phyloP scores from a whole-genome alignment of 169 alveolate species.

The Neospora caninum region DNA sequence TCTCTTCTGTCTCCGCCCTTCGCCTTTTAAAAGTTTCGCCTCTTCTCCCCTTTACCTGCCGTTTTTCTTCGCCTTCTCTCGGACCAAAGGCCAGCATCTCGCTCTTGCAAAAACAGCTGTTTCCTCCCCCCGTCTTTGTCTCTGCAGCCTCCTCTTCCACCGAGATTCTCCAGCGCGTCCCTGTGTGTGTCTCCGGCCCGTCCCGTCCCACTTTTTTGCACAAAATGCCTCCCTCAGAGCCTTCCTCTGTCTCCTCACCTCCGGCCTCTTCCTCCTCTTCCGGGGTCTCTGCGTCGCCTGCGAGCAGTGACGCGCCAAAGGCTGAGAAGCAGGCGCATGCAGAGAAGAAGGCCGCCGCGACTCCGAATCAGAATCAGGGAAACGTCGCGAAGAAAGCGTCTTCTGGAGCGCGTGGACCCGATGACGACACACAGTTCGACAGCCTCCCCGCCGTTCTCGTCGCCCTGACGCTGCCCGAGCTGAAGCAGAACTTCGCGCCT shows the following conservation, averaged over 20 bases:
- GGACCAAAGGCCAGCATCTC: neutral
- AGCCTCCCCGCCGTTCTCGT: conserved; percentile 8
- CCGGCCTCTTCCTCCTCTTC: too few relatives aligned
- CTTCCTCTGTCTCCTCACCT: neutral
- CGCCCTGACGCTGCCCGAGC: neutral
- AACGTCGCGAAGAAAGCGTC: neutral
- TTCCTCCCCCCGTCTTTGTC: neutral
- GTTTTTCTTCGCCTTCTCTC: neutral
- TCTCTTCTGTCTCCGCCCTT: neutral
- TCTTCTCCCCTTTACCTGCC: neutral
- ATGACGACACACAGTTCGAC: conserved; percentile 14
- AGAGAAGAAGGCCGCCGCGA: neutral
- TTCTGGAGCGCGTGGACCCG: neutral
- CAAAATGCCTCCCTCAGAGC: neutral
- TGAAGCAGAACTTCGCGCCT: neutral
- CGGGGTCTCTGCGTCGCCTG: too few relatives aligned
- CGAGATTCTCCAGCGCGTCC: neutral
- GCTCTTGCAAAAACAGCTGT: neutral
- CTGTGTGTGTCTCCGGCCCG: neutral
- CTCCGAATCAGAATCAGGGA: neutral
- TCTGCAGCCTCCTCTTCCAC: neutral
- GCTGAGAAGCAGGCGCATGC: neutral
- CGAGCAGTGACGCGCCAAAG: too few relatives aligned
- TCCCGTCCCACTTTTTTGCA: neutral
- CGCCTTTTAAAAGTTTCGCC: neutral